Evolutionary conservation across 768 basidiomycete species (phyloP), one percentile per base, ranked within the genome.

Genomic region (Kwoniella shandongensis): DNA sequence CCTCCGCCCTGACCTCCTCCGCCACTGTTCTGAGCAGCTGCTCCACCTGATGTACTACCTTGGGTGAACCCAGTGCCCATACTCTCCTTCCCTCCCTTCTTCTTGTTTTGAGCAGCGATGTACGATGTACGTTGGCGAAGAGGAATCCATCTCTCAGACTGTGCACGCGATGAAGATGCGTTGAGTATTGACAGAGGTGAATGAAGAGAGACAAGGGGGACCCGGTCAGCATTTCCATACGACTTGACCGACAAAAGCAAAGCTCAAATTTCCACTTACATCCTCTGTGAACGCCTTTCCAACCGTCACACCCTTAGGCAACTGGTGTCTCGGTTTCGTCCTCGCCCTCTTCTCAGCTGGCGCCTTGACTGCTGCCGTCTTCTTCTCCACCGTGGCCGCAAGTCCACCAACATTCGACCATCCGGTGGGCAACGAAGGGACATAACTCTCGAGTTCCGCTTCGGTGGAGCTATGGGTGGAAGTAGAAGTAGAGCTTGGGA

Each of bases 131-230:
- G 59, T 53, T 72, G 69, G 29, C 57, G 57, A 35, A 76, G 62
- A 1, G 77, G 77, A n/a, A 76, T 42, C 77, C 77, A 78, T 48
- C 77, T 65, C 25, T 78, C 77, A 36, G 77, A 70, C 77, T 77
- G 51, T 27, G 22, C 12, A 39, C 4, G 38, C 15, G 12, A 42
- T 18, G 52, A 17, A 32, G 6, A 13, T 32, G 32, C 6, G 7
- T 6, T 32, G 32, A 13, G 32, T 32, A 18, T n/a, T 6, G 41
- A 42, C 22, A n/a, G 6, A 8, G 41, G n/a, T 7, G 22, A 42
- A 6, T 7, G 41, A 42, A n/a, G 8, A 8, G 22, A 6, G n/a
- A 42, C 41, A 42, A 20, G 41, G 41, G 41, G 20, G n/a, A n/a
- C n/a, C n/a, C n/a, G n/a, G n/a, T n/a, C n/a, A n/a, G n/a, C n/a